Conservation (phyloP, 345 rosid genomes). For the Cardiospermum halicacabum region DNA sequence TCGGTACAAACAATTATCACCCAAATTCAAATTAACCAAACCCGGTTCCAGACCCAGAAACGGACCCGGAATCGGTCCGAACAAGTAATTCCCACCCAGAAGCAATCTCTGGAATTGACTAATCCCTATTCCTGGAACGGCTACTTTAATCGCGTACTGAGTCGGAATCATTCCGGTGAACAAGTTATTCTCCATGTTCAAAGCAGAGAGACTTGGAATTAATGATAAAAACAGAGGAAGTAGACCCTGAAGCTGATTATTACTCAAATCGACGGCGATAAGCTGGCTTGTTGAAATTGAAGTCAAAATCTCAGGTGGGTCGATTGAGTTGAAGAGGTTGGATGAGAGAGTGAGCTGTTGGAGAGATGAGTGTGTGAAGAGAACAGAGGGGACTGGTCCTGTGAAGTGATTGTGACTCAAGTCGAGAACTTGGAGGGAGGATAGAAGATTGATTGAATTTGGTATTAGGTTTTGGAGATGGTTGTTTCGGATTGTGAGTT, state of each 20-base stretch:
- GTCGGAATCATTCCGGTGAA: slow-evolving; percentile 57
- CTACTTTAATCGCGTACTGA: slow-evolving; percentile 45
- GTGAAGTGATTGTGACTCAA: slow-evolving; percentile 61
- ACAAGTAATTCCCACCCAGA: slow-evolving; percentile 82
- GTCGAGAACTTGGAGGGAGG: slow-evolving; percentile 59
- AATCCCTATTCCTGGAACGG: slow-evolving; percentile 37
- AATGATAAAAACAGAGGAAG: slow-evolving; percentile 44
- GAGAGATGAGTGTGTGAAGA: slow-evolving; percentile 63
- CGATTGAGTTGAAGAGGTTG: slow-evolving; percentile 57
- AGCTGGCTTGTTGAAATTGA: slow-evolving; percentile 38
- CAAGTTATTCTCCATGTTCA: slow-evolving; percentile 44
- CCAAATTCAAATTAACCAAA: slow-evolving; percentile 48
- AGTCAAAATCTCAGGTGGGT: slow-evolving; percentile 32
- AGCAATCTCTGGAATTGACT: slow-evolving; percentile 60
- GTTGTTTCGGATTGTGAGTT: slow-evolving; percentile 77
- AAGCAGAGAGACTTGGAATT: slow-evolving; percentile 47
- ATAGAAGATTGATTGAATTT: slow-evolving; percentile 25
- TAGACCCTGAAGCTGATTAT: slow-evolving; percentile 39
- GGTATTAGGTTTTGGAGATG: slow-evolving; percentile 49
- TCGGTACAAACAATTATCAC: slow-evolving; percentile 63
- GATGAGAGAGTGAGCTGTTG: slow-evolving; percentile 77
- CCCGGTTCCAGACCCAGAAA: slow-evolving; percentile 59
- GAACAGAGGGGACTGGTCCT: slow-evolving; percentile 41
- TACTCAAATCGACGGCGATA: slow-evolving; percentile 46
- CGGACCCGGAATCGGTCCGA: slow-evolving; percentile 66